A percentile compares a stretch with the other conserved stretches of the same genome.
These are phyloP conservation scores for Yarrowia yakushimensis DNA, from an alignment of 805 yeast species.

Conservation along the genomic window DNA sequence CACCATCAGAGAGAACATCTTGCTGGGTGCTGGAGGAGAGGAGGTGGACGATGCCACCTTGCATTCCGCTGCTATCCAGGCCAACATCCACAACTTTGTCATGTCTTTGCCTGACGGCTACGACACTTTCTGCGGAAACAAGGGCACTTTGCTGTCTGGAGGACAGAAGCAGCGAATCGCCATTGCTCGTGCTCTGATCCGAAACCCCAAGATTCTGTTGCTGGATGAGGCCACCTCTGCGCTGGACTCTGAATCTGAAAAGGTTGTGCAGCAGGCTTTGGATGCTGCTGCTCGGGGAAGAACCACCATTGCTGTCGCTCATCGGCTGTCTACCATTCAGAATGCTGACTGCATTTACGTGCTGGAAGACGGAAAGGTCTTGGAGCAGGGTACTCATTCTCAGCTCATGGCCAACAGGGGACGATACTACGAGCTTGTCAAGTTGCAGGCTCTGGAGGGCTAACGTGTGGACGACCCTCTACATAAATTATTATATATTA, in stretches of 20 bases:
- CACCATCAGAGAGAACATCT: slow-evolving; percentile 51
- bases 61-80: slow-evolving; percentile 47
- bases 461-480: neutral
- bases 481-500: neutral
- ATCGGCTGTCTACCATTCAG: slow-evolving; percentile 67
- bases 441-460: slow-evolving; percentile 40
- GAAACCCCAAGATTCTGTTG: slow-evolving; percentile 59
- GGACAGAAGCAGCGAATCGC: slow-evolving; percentile 77
- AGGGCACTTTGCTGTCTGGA: slow-evolving; percentile 61
- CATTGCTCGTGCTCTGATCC: slow-evolving; percentile 67
- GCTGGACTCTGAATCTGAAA: slow-evolving; percentile 66
- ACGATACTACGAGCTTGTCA: slow-evolving; percentile 42
- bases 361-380: slow-evolving; percentile 56
- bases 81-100: slow-evolving; percentile 57
- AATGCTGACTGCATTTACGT: slow-evolving; percentile 61
- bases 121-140: slow-evolving; percentile 52
- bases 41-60: slow-evolving; percentile 44
- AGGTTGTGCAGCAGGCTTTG: slow-evolving; percentile 69
- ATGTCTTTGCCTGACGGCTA: slow-evolving; percentile 56
- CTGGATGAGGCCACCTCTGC: slow-evolving; percentile 72
- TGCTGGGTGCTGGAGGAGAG: slow-evolving; percentile 43
- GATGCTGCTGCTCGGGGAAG: slow-evolving; percentile 63
- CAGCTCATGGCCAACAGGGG: slow-evolving; percentile 44
- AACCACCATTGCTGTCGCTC: slow-evolving; percentile 83
- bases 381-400: slow-evolving; percentile 55